phyloP scores from a whole-genome alignment of 2,329 filamentous ascomycete genomes.

The Cladophialophora bantiana region DNA sequence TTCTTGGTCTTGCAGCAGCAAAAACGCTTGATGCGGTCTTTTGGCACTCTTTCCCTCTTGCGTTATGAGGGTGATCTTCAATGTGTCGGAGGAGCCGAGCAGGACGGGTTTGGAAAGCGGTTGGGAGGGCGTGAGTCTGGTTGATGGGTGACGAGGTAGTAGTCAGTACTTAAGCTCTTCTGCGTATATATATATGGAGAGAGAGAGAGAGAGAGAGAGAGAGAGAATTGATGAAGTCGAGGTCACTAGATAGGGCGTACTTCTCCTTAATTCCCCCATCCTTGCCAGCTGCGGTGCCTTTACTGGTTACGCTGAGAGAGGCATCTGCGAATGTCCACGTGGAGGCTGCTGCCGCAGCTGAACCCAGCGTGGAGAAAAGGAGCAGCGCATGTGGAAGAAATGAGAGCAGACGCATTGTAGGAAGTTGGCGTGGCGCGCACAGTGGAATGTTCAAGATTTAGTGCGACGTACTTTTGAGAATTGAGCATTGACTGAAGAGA shows the following conservation, averaged over 20 bases:
- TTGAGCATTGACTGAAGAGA: constrained; percentile 6
- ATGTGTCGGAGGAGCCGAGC: constrained; percentile 71
- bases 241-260: constrained; percentile 45
- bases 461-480: neutral
- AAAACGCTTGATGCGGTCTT: constrained; percentile 92
- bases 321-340: constrained; percentile 71
- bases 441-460: neutral
- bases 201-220: too few species aligned
- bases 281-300: constrained; percentile 57
- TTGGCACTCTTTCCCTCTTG: constrained; percentile 79
- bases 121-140: constrained; percentile 65
- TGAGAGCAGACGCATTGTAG: constrained; percentile 30
- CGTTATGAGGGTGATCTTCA: constrained; percentile 83
- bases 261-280: constrained; percentile 62
- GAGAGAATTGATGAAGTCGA: neutral
- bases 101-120: constrained; percentile 69
- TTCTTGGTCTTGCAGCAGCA: constrained; percentile 76
- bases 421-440: neutral
- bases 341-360: constrained; percentile 53
- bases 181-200: constrained; percentile 6
- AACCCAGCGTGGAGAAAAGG: constrained; percentile 25
- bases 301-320: constrained; percentile 65
- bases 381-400: constrained; percentile 31
- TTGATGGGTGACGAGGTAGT: neutral
- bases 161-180: constrained; percentile 6